A percentile compares a stretch with the other conserved stretches of the same genome.
phyloP scores from a whole-genome alignment of 2,329 filamentous ascomycete genomes.

The Claviceps sp. region DNA sequence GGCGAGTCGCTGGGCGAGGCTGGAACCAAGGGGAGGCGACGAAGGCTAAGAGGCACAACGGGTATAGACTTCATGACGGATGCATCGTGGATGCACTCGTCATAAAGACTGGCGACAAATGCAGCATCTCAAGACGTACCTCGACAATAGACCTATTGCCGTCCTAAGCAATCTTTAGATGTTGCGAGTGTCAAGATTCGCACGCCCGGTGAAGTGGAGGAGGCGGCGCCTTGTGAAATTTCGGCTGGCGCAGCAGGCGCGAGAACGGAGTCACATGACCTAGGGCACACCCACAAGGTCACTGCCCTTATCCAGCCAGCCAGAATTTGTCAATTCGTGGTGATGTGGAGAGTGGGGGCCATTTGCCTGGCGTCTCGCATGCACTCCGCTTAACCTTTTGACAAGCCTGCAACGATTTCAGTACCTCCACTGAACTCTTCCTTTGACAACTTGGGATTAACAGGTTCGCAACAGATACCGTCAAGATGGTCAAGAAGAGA shows the following conservation, averaged over 20 bases:
- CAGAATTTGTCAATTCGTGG: slow-evolving; percentile 2
- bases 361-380: neutral
- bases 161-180: slow-evolving; percentile 51
- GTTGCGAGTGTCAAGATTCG: slow-evolving; percentile 23
- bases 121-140: slow-evolving; percentile 45
- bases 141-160: slow-evolving; percentile 48
- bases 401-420: neutral
- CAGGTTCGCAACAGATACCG: slow-evolving; percentile 34
- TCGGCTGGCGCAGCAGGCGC: slow-evolving; percentile 8
- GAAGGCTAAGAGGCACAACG: slow-evolving; percentile 2
- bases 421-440: slow-evolving; percentile 6
- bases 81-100: slow-evolving; percentile 17
- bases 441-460: slow-evolving; percentile 18
- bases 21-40: slow-evolving; percentile 5
- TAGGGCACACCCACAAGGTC: slow-evolving; percentile 12
- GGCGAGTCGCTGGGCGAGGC: slow-evolving; percentile 2
- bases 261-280: slow-evolving; percentile 12
- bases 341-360: slow-evolving; percentile 7
- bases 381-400: slow-evolving; percentile 4
- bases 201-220: slow-evolving; percentile 13
- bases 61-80: slow-evolving; percentile 18
- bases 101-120: slow-evolving; percentile 13
- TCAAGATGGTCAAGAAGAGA: slow-evolving; percentile 61
- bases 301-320: slow-evolving; percentile 10
- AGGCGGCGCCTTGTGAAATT: slow-evolving; percentile 18